phyloP scores from a whole-genome alignment of 345 rosid species.

The Pugionium cornutum region DNA sequence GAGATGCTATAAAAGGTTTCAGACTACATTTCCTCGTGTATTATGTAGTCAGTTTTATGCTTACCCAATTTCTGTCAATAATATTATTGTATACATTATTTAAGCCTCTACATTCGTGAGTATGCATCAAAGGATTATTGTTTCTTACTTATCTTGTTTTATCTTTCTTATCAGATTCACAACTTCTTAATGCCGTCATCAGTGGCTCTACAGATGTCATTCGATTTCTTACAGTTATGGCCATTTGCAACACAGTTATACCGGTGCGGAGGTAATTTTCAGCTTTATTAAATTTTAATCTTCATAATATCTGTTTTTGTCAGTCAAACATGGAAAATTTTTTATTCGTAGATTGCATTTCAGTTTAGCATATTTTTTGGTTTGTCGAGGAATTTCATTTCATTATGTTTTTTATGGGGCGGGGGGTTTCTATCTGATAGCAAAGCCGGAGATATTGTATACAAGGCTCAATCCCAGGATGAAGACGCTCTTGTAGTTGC shows the following conservation, averaged over 20 bases:
- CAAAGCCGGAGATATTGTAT: slow-evolving; percentile 73
- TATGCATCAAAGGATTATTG: not conserved
- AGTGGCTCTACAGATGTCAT: slow-evolving; percentile 80
- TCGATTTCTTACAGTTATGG: slow-evolving; percentile 88
- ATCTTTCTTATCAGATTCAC: slow-evolving; percentile 52
- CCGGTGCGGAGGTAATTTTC: slow-evolving; percentile 71
- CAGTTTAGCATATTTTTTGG: slow-evolving; percentile 7
- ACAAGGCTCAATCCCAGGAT: slow-evolving; percentile 98
- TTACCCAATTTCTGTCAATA: slow-evolving; percentile 11
- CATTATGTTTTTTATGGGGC: not conserved
- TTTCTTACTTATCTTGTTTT: not conserved
- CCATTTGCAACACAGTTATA: slow-evolving; percentile 89
- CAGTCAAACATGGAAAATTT: slow-evolving; percentile 3
- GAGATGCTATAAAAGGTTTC: slow-evolving; percentile 93
- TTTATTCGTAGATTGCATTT: not conserved
- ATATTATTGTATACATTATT: not conserved
- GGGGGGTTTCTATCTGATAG: slow-evolving; percentile 43
- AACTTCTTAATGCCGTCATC: slow-evolving; percentile 67
- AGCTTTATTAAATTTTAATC: not conserved
- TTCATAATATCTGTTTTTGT: not conserved
- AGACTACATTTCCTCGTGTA: not conserved
- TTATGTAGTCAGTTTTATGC: slow-evolving; percentile 5
- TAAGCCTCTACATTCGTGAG: slow-evolving; percentile 26
- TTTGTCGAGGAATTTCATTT: not conserved
- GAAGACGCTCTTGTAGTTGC: slow-evolving; percentile 98